These are phyloP conservation scores for Cordyceps fumosorosea DNA, from an alignment of 2,329 filamentous ascomycete genomes.

Conservation along the genomic window DNA sequence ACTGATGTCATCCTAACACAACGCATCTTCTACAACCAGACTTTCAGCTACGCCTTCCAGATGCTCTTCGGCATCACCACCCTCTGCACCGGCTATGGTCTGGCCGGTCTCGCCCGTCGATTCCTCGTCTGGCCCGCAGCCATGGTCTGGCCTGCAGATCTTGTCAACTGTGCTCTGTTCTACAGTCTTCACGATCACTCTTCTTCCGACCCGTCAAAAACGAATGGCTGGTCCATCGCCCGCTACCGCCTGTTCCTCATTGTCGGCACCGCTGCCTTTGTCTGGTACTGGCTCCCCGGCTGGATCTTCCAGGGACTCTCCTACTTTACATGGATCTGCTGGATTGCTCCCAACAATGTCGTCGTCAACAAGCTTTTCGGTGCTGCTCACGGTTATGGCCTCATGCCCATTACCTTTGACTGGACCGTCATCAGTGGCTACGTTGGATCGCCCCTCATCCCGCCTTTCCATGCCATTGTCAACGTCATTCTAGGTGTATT, in stretches of 20 bases:
- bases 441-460: slow-evolving; percentile 43
- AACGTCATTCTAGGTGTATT: slow-evolving; percentile 48
- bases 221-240: slow-evolving; percentile 56
- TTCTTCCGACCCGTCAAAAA: slow-evolving; percentile 40
- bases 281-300: slow-evolving; percentile 57
- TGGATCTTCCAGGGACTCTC: slow-evolving; percentile 57
- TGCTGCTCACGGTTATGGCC: slow-evolving; percentile 48
- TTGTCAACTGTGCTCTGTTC: slow-evolving; percentile 48
- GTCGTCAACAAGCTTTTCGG: slow-evolving; percentile 59
- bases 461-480: slow-evolving; percentile 48
- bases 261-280: slow-evolving; percentile 43
- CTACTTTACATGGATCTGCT: slow-evolving; percentile 57
- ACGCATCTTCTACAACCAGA: slow-evolving; percentile 50
- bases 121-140: slow-evolving; percentile 49
- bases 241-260: slow-evolving; percentile 58
- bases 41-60: slow-evolving; percentile 48
- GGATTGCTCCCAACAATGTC: slow-evolving; percentile 53
- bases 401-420: slow-evolving; percentile 56
- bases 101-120: slow-evolving; percentile 47
- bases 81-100: slow-evolving; percentile 50
- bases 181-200: slow-evolving; percentile 41
- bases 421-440: slow-evolving; percentile 44
- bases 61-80: slow-evolving; percentile 48
- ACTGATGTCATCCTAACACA: slow-evolving; percentile 45
- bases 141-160: slow-evolving; percentile 52